Evolutionary conservation across 495 filamentous ascomycete species (phyloP).

Genomic region (Aspergillus cristatus): DNA sequence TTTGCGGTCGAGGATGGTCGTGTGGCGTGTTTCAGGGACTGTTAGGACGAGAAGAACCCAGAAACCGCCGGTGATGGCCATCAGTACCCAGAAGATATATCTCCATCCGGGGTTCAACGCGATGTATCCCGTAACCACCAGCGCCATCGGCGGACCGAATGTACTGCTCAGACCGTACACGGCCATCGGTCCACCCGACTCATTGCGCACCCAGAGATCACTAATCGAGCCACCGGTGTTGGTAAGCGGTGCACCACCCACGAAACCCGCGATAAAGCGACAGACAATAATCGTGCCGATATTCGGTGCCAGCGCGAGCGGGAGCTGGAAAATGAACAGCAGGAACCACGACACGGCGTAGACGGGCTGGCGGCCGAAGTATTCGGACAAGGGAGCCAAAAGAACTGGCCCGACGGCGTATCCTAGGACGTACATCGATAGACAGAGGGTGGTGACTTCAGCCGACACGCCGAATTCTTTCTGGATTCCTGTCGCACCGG

Average conservation of each 20-base stretch:
- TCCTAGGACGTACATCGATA: slow-evolving; percentile 48
- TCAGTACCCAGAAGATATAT: slow-evolving; percentile 37
- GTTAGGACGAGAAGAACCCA: slow-evolving; percentile 31
- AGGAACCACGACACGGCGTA: slow-evolving; percentile 49
- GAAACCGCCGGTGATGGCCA: slow-evolving; percentile 36
- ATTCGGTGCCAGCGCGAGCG: slow-evolving; percentile 46
- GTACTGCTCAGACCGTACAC: slow-evolving; percentile 41
- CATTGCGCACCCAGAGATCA: slow-evolving; percentile 34
- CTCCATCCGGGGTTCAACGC: slow-evolving; percentile 27
- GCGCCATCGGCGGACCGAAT: slow-evolving; percentile 30
- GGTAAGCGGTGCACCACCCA: slow-evolving; percentile 42
- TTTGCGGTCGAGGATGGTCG: slow-evolving; percentile 42
- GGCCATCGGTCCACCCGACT: slow-evolving; percentile 51
- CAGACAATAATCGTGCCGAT: slow-evolving; percentile 45
- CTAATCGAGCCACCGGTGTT: slow-evolving; percentile 35
- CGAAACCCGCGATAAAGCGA: slow-evolving; percentile 47
- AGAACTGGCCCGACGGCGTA: slow-evolving; percentile 47
- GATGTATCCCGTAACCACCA: slow-evolving; percentile 35
- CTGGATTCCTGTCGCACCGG: slow-evolving; percentile 26
- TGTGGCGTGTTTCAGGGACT: slow-evolving; percentile 37
- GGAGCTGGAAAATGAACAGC: slow-evolving; percentile 52
- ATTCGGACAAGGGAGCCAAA: slow-evolving; percentile 54
- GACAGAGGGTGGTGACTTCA: slow-evolving; percentile 34
- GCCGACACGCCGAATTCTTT: slow-evolving; percentile 30
- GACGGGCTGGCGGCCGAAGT: slow-evolving; percentile 52